Conservation (phyloP, 495 filamentous ascomycete species). For the Friedmanniomyces simplex region DNA sequence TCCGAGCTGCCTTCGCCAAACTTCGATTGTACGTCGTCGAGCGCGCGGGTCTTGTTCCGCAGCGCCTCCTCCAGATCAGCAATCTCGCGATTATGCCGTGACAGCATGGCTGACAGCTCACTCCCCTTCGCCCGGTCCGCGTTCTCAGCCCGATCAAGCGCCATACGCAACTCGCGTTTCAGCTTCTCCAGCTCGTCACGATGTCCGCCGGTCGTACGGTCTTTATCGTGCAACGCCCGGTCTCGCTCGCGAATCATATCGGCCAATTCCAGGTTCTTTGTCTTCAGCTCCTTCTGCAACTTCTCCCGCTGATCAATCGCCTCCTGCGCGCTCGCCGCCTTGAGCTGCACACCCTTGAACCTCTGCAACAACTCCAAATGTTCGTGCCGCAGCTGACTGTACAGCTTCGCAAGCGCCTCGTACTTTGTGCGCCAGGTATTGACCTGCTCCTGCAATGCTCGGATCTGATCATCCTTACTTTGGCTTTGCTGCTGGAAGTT, state of each 20-base stretch:
- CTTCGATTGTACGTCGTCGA: constrained; percentile 74
- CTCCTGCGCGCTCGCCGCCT: constrained; percentile 92
- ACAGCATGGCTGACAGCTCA: constrained; percentile 85
- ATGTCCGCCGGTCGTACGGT: constrained; percentile 71
- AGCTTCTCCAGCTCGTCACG: constrained; percentile 93
- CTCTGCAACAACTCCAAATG: constrained; percentile 90
- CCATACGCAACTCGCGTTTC: constrained; percentile 90
- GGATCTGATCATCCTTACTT: constrained; percentile 91
- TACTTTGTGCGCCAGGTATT: constrained; percentile 97
- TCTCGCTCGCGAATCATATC: constrained; percentile 98
- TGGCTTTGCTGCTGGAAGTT: constrained; percentile 75
- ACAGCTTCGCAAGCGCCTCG: constrained; percentile 89
- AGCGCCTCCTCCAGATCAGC: constrained; percentile 89
- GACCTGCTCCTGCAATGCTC: constrained; percentile 82
- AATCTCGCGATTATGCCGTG: constrained; percentile 95
- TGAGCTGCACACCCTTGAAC: constrained; percentile 90
- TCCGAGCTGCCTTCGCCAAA: constrained; percentile 73
- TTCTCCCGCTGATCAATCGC: constrained; percentile 92
- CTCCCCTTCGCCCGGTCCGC: constrained; percentile 84
- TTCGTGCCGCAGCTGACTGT: constrained; percentile 89
- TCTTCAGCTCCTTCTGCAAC: constrained; percentile 93
- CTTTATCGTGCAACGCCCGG: constrained; percentile 85
- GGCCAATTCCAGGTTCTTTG: constrained; percentile 93
- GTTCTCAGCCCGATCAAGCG: constrained; percentile 85
- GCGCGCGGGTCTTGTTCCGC: constrained; percentile 71